Evolutionary conservation across 2,329 filamentous ascomycete species (phyloP), one percentile per base, ranked within the genome.

Genomic region (Fusarium verrucosum): DNA sequence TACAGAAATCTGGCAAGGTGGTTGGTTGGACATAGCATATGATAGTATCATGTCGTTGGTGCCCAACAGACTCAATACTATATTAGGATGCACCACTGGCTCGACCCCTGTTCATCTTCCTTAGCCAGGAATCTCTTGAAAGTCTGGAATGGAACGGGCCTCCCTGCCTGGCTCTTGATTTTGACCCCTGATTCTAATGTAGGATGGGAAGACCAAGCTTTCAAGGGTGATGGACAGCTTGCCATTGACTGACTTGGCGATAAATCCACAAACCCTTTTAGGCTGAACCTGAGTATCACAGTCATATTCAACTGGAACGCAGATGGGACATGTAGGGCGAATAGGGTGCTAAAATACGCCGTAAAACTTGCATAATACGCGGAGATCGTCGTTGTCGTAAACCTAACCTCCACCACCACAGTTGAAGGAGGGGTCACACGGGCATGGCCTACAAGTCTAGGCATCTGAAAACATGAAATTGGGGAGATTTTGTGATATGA

Each of bases 251-350:
- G 11, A 5, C 4, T 4, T 22, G 5, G 20, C 6, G 5, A 23
- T 4, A 3, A 45, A 23, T 23, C 2, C 0, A 35, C 9, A 19
- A 6, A 0, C 13, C 28, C 4, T 11, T 4, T 1, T 8, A 1
- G 3, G 1, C 10, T 10, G 2, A 16, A 14, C 7, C 3, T 33
- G 9, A 4, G 16, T 10, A 3, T 46, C 19, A 7, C 19, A 4
- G 5, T 16, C 13, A 2, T 19, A 16, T 9, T 22, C 2, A 16
- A 25, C 4, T 17, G 13, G 13, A 7, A 38, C 10, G 6, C 11
- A 13, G 7, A 22, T 38, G 7, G 36, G 6, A 4, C 1, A 11
- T 22, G 13, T 38, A 8, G 19, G 17, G 4, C 19, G 11, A 10
- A 14, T 4, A 3, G 7, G 19, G 4, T 7, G 36, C 11, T 7